Evolutionary conservation across 2,329 filamentous ascomycete species (phyloP), one percentile per base, ranked within the genome.

Genomic region (Raffaelea albimanens): DNA sequence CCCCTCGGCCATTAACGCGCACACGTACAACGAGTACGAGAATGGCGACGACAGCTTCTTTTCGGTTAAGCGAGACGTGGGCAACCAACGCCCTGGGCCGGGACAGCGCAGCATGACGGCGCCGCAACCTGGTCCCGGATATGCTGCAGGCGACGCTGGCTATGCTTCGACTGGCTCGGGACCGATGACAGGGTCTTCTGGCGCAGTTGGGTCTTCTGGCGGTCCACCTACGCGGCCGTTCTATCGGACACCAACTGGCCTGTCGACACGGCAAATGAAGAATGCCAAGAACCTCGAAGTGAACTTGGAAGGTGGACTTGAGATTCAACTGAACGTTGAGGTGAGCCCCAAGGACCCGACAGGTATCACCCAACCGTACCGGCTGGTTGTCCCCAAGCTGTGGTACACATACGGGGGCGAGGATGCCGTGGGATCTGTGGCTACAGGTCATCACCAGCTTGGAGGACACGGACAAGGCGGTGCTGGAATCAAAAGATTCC

Each of bases 321-420:
- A 96, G 55, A 83, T 98, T 33, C 85, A 81, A 44, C 67, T 98
- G 40, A 95, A 96, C 57, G 81, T 95, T 52, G 93, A 98, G 66
- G 80, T 96, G 52, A 89, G 84, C 57, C 78, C 86, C 40, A 81
- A 80, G 53, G 89, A 98, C 57, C 91, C 93, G 1, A 76, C 85
- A 0, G 94, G 93, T 14, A 88, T 87, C 53, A 98, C 93, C 1
- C 78, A 81, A 44, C 87, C 89, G 9, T 98, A 98, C 63, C 75
- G 88, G 36, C 68, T 98, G 5, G 74, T 97, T 2, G 83, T 98
- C 5, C 93, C 94, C 11, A 80, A 81, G 46, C 68, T 98, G 45
- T 75, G 73, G 64, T 82, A 82, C 49, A 72, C 77, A 45, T 73
- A 76, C 51, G 61, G 66, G 16, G 60, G 61, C 2, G 67, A 67